Conservation (phyloP, 768 basidiomycete genomes). For the Boletus bicolor region DNA sequence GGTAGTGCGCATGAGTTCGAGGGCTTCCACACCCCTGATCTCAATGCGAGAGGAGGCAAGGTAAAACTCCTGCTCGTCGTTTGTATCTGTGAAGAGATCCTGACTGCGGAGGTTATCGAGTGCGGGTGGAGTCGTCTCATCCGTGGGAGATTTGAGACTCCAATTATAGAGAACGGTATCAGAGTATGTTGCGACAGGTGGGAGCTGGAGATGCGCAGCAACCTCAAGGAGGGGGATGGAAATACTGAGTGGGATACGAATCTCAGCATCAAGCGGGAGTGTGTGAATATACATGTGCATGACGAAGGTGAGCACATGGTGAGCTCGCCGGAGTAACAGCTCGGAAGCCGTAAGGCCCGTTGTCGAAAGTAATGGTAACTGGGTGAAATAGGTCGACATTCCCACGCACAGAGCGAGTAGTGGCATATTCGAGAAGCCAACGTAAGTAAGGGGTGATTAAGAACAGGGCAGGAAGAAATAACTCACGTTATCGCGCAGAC, state of each 20-base stretch:
- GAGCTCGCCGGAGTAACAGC: constrained; percentile 62
- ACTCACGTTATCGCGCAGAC: constrained; percentile 47
- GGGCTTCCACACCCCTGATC: constrained; percentile 76
- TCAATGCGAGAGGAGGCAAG: constrained; percentile 84
- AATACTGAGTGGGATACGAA: constrained; percentile 66
- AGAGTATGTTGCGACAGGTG: constrained; percentile 87
- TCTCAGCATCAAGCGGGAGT: constrained; percentile 43
- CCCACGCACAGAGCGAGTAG: not conserved
- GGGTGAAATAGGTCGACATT: not conserved
- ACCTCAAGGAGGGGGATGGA: constrained; percentile 77
- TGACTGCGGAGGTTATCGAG: constrained; percentile 60
- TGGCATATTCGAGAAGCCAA: not conserved
- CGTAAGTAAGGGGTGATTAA: not conserved
- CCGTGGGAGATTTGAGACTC: constrained; percentile 35
- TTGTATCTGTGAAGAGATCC: constrained; percentile 73
- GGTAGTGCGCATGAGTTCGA: constrained; percentile 79
- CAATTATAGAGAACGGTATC: constrained; percentile 93
- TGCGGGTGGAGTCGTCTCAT: constrained; percentile 32
- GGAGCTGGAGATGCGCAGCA: constrained; percentile 68
- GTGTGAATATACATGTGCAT: constrained; percentile 79
- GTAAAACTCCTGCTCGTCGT: constrained; percentile 86
- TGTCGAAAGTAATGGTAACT: constrained; percentile 57
- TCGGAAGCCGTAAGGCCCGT: constrained; percentile 47
- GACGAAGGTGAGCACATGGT: constrained; percentile 69
- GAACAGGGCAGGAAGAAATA: not conserved